Evolutionary conservation across 306 rosid species (phyloP), one percentile per base, ranked within the genome.

Genomic region (Pyrus pyrifolia): DNA sequence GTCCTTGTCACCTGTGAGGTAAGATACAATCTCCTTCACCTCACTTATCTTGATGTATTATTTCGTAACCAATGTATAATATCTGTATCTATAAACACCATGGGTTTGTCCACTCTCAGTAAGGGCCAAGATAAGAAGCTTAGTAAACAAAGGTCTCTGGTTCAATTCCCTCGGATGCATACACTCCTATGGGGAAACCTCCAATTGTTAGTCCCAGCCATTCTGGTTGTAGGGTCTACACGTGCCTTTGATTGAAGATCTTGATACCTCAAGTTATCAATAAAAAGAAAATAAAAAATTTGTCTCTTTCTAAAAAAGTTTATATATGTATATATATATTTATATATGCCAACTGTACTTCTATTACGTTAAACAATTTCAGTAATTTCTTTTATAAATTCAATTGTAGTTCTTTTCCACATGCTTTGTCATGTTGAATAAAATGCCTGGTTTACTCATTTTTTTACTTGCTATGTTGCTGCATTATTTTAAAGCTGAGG

Each of bases 1-100:
- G 91, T 96, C 38, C 96, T 96, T 30, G 97, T 96, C 81, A 88
- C 98, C 23, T 96, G 99, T 84, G 99, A 96, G 96, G 99, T 92
- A 88, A 81, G 8, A 4, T 67, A 67, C 35, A 60, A 66, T 79
- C 35, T 57, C 60, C 69, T 73, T 70, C 52, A 73, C 77, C 38
- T 12, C 45, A 40, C 45, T 77, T 44, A 61, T 77, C 29, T 67
- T 70, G 35, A 15, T 70, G 67, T 65, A 68, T 59, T 27, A 31
- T 74, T 69, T 62, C 6, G 1, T 69, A 64, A 31, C 45, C 45
- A 31, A 64, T 18, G 21, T n/a, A 64, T 64, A 31, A 17, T 64
- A 31, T 64, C 17, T 27, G 30, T 61, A 27, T 18, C 17, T 38
- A 61, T 27, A 61, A 61, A 27, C 66, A 61, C 13, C 42, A 31